Percentiles rank a stretch among this genome's conserved stretches.
phyloP scores from a whole-genome alignment of 2,329 filamentous ascomycete species.

The Cercospora brassicicola region DNA sequence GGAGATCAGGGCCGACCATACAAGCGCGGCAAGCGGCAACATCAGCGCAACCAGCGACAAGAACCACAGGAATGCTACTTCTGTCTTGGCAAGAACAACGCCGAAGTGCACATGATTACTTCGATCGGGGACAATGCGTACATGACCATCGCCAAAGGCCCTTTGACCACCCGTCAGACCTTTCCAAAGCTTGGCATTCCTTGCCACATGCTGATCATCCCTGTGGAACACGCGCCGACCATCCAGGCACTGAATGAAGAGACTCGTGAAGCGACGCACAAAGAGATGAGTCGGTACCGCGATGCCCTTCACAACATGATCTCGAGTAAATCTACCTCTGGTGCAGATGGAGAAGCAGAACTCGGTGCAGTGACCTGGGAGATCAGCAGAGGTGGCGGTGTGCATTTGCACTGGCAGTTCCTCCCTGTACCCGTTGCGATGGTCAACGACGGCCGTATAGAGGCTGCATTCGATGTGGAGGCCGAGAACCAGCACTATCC shows the following conservation, averaged over 20 bases:
- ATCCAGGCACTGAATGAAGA: slow-evolving; percentile 65
- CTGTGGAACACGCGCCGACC: slow-evolving; percentile 77
- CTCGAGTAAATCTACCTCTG: slow-evolving; percentile 32
- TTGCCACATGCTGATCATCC: slow-evolving; percentile 86
- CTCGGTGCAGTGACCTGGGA: slow-evolving; percentile 90
- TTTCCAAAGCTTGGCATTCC: slow-evolving; percentile 75
- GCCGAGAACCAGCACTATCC: slow-evolving; percentile 72
- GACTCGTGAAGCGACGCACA: slow-evolving; percentile 58
- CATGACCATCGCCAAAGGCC: slow-evolving; percentile 87
- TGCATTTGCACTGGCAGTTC: slow-evolving; percentile 94
- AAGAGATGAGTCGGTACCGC: slow-evolving; percentile 83
- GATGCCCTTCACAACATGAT: slow-evolving; percentile 78
- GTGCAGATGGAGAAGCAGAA: slow-evolving; percentile 49
- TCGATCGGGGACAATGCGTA: slow-evolving; percentile 87
- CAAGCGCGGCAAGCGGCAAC: slow-evolving; percentile 6
- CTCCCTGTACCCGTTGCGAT: slow-evolving; percentile 71
- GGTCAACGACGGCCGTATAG: slow-evolving; percentile 71
- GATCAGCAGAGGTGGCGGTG: slow-evolving; percentile 75
- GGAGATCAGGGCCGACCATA: slow-evolving; percentile 23
- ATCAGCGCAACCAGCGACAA: slow-evolving; percentile 39
- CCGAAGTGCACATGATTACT: slow-evolving; percentile 83
- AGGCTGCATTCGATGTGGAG: slow-evolving; percentile 84
- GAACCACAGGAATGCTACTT: slow-evolving; percentile 79
- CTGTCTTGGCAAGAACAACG: slow-evolving; percentile 82
- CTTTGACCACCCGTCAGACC: slow-evolving; percentile 69